Evolutionary conservation across 768 basidiomycete species (phyloP), one percentile per base, ranked within the genome.

Genomic region (Cystobasidium onofrii): DNA sequence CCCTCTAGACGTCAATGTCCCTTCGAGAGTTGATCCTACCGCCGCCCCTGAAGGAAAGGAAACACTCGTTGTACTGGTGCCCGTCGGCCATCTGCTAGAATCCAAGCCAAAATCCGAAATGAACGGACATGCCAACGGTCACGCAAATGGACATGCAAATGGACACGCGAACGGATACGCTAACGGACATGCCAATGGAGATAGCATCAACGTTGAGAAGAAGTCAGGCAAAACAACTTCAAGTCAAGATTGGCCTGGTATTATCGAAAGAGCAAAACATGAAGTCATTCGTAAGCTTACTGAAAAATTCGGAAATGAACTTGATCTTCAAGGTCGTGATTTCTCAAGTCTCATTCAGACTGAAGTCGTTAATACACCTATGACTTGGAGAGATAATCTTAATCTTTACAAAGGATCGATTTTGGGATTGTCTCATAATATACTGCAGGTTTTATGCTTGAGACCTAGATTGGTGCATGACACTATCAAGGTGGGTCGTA

Each of bases 321-420:
- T 82, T 66, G 77, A 79, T 7, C 76, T 83, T 23, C 52, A 12
- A 39, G 69, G 69, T 31, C 64, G 66, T 3, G 80, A 80, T 20
- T 74, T 83, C 72, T 72, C 77, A 34, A 76, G 76, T n/a, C 79
- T 80, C 77, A 83, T 83, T 62, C 73, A 76, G 23, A 80, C 81
- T 78, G 83, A 83, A 74, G 78, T 77, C 27, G 75, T 83, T 71
- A 82, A 82, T 73, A 82, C 82, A 36, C 82, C 83, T 13, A 70
- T 80, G 64, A 82, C 81, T 4, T 83, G 83, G 83, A 79, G 80
- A 64, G 80, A 82, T 52, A 82, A 82, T 76, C 82, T 83, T 78
- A 83, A 83, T 76, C 77, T 83, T 46, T 81, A 82, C 61, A 81
- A 82, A 52, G 83, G 83, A 1, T 80, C 80, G n/a, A 83, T 83